Conservation (phyloP, 768 basidiomycete species). For the Psilocybe cyanescens region DNA sequence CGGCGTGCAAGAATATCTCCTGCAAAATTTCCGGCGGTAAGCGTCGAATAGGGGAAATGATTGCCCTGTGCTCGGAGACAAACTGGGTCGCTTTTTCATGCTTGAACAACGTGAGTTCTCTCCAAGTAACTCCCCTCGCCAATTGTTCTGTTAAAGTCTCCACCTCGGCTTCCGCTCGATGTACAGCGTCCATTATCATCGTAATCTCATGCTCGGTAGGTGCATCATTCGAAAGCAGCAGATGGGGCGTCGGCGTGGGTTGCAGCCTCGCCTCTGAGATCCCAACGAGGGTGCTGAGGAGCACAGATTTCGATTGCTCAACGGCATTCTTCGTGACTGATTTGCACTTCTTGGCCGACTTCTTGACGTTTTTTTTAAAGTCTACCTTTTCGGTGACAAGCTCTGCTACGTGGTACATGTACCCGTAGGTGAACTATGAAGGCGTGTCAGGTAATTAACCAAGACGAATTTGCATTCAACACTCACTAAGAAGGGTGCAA, state of each 20-base stretch:
- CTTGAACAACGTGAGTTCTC: neutral
- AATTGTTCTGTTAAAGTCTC: neutral
- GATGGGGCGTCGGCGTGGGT: neutral
- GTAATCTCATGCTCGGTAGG: neutral
- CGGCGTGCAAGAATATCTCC: neutral
- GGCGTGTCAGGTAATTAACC: no score
- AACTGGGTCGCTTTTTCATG: neutral
- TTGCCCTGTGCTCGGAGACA: neutral
- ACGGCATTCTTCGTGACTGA: neutral
- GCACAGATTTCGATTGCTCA: neutral
- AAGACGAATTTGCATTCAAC: no score
- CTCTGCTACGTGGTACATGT: neutral
- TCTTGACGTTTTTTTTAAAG: neutral
- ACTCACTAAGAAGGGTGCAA: no score
- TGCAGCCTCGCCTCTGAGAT: neutral
- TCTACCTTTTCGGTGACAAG: neutral
- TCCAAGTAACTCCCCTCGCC: neutral
- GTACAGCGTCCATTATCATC: neutral
- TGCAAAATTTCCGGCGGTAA: conserved; percentile 1
- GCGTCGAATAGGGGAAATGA: conserved; percentile 4
- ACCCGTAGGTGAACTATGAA: neutral
- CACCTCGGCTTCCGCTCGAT: neutral
- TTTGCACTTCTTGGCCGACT: neutral
- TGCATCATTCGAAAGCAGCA: neutral
- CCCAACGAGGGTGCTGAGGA: neutral